Evolutionary conservation across 2,329 filamentous ascomycete genomes (phyloP), one percentile per base, ranked within the genome.

Genomic region (Amesomyces nigricolor): DNA sequence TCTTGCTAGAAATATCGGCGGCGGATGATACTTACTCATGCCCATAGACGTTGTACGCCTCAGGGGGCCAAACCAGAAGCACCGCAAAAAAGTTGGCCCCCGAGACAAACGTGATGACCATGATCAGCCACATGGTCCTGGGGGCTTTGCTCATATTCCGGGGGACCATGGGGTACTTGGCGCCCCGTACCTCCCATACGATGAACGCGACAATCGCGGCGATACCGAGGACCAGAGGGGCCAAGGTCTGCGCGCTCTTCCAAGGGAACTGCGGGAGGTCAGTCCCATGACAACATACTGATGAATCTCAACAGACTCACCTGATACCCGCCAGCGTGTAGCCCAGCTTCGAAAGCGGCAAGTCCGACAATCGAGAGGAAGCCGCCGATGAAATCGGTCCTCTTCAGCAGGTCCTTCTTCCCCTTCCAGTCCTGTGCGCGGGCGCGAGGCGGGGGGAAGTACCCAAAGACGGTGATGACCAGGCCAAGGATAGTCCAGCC

Each of bases 31-130:
- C 62, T 47, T 44, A 63, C 62, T 86, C 80, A 60, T 87, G 80
- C 6, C 81, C 81, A 64, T 85, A 86, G 9, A 85, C 78, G 60
- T 85, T 85, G 70, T 81, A 84, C 1, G 80, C 77, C 66, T 86
- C 78, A 0, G 80, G 83, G 5, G 81, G 81, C 82, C 82, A 86
- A 66, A 86, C 82, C 64, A 80, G 72, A 29, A 80, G 64, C 13
- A 78, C 70, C 0, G 76, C 76, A 64, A 81, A 79, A 67, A 81
- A 82, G 63, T 83, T 82, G 56, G 78, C 77, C 4, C 80, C 80
- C 0, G 78, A 80, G 51, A 82, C 78, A 62, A 80, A 81, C 13
- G 79, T 82, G 62, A 83, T 81, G 52, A 83, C 64, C 17, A 82
- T 69, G 0, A 78, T 81, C 17, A 82, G 69, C 11, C 70, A 68